Percentiles rank a stretch among this genome's conserved stretches.
Conservation (phyloP, 352 stramenopile species). For the Paralagenidium karlingii region DNA sequence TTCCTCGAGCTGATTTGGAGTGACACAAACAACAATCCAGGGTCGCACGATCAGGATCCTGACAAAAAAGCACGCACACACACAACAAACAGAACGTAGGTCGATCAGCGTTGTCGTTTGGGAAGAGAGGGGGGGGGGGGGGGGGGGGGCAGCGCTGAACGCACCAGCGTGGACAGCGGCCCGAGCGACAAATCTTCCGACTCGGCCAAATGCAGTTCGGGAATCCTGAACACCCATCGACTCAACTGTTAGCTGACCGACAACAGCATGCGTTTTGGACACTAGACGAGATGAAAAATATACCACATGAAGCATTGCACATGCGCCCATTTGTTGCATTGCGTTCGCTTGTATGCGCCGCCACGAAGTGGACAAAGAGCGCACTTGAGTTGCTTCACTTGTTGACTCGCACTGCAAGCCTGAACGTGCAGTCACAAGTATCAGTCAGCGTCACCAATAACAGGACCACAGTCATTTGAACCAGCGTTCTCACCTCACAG, state of each 20-base stretch:
- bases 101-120: no score
- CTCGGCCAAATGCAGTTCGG: slow-evolving; percentile 43
- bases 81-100: background rate
- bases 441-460: no score
- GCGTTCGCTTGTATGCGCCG: slow-evolving; percentile 43
- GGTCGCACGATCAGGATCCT: slow-evolving; percentile 46
- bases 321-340: slow-evolving; percentile 63
- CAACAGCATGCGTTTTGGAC: background rate
- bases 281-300: background rate
- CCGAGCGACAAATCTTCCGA: slow-evolving; percentile 25
- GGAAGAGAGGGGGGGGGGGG: no score
- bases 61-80: no score
- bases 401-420: no score
- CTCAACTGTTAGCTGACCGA: no score
- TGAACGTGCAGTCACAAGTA: background rate
- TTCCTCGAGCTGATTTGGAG: slow-evolving; percentile 31
- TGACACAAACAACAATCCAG: slow-evolving; percentile 62
- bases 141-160: slow-evolving; percentile 19
- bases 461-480: no score
- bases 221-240: no score
- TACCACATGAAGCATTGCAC: slow-evolving; percentile 81
- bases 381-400: slow-evolving; percentile 17
- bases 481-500: slow-evolving; percentile 44
- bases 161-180: slow-evolving; percentile 5
- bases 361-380: slow-evolving; percentile 51